Evolutionary conservation across 768 basidiomycete genomes (phyloP), one percentile per base, ranked within the genome.

Genomic region (Rickenella mellea): DNA sequence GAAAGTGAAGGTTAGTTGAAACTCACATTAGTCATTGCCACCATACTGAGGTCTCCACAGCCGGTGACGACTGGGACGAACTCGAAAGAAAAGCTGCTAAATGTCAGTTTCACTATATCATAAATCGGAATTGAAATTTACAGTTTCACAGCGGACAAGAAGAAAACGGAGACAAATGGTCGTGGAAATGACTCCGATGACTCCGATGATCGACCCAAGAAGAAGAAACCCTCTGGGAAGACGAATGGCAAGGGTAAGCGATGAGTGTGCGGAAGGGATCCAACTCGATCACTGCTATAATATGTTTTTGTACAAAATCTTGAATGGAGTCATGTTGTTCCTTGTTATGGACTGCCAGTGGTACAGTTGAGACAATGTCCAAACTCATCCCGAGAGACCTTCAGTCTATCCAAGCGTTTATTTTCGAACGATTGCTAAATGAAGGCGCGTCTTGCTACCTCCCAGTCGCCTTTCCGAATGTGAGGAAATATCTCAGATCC

Each of bases 21-120:
- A 25, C 20, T 30, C 5, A 37, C 37, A 27, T 22, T 27, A 12
- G 15, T 42, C 12, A 20, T 21, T 29, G 26, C 15, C 8, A 41
- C 24, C 31, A 39, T 22, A 39, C 31, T 53, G 38, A 35, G 29
- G 25, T 44, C 29, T 51, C 37, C 41, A 51, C n/a, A n/a, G 59
- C 59, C 73, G 86, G 91, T 8, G 89, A 93, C 41, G 92, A 94
- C 53, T 99, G 94, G 94, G 93, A 96, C 54, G 90, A 91, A 60
- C 68, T 96, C 27, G 93, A 96, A 62, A 69, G 77, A 33, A 93
- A 92, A 59, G 92, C 92, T 6, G 88, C 88, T 6, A 85, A 84
- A 71, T 84, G 80, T 87, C 55, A 52, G 69, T 51, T 9, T 27
- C 40, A 27, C 6, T 15, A 29, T 30, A 15, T n/a, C 21, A 5